Base-by-base conservation (phyloP, 495 filamentous ascomycete species). In the Cudoniella acicularis region DNA sequence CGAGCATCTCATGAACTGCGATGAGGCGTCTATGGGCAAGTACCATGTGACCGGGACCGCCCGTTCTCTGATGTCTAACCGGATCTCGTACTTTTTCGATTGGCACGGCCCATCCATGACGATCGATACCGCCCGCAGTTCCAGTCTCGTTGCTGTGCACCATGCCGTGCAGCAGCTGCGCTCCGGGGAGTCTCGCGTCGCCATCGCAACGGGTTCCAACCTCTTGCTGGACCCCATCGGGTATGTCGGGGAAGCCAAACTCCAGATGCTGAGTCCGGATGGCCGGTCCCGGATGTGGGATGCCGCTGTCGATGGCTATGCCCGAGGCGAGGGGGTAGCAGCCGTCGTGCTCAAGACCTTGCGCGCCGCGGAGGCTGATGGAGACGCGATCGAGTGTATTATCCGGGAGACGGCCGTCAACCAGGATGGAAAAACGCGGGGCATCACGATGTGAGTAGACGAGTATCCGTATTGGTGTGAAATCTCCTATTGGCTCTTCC, bases 121-220 rank as follows among this genome's bases (percentile, higher is more conserved):
- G 24, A 80, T 92, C 18, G 91, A 96, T 68, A 96, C 92, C 2
- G 91, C 91, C 24, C 96, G 92, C 68, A 94, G 90, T 1, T 94
- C 90, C 3, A 90, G 86, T 56, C 65, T 82, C 51, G 75, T 80
- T 47, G 79, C 80, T 24, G 66, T 83, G 30, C 79, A 96, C 64
- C 73, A 91, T 27, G 92, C 91, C 49, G 93, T 91, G 64, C 91
- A 90, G 62, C 85, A 87, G 1, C 76, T 96, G 22, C 86, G 88
- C 73, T 75, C 77, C 13, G 77, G 77, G 2, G 77, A 79, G 22
- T 74, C 72, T 0, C 63, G 60, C 40, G 63, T 71, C 27, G 77
- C 77, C 42, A 59, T 78, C n/a, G 65, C 56, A 18, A 46, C 42
- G 2, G 64, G 64, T 2, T 23, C 56, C 1, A 66, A 60, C 30